These are phyloP conservation scores for Thielaviopsis ethacetica DNA, from an alignment of 2,329 filamentous ascomycete species.

Conservation along the genomic window DNA sequence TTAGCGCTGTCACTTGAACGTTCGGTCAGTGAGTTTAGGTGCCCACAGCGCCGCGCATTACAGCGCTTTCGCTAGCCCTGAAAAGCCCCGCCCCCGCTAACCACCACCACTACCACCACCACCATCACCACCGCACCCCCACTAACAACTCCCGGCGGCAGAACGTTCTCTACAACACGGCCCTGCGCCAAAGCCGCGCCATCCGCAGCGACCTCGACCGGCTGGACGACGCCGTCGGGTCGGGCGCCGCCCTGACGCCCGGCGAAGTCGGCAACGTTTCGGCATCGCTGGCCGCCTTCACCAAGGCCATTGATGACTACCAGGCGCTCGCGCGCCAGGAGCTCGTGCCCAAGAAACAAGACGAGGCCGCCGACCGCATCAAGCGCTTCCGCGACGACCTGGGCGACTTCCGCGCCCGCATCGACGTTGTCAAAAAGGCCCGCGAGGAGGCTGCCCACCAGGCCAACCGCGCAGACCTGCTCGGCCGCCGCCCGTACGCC, in stretches of 20 bases:
- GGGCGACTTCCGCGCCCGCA: slow-evolving; percentile 58
- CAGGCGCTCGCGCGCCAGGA: slow-evolving; percentile 71
- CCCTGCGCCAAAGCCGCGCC: slow-evolving; percentile 67
- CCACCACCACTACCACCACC: too few species aligned
- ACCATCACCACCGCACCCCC: background rate
- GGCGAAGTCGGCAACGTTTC: slow-evolving; percentile 49
- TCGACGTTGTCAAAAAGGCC: slow-evolving; percentile 61
- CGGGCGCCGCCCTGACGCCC: slow-evolving; percentile 44
- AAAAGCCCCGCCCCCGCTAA: too few species aligned
- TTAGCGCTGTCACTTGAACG: too few species aligned
- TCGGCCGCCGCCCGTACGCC: slow-evolving; percentile 66
- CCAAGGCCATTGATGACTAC: slow-evolving; percentile 87
- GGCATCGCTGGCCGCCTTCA: slow-evolving; percentile 63
- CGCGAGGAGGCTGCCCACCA: slow-evolving; percentile 56
- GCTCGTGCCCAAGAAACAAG: slow-evolving; percentile 76
- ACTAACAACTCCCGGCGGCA: background rate
- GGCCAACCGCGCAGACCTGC: slow-evolving; percentile 59
- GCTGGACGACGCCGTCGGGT: slow-evolving; percentile 42
- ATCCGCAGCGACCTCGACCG: slow-evolving; percentile 61
- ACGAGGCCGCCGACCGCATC: slow-evolving; percentile 74
- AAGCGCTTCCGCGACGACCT: slow-evolving; percentile 76
- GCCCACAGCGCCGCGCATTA: too few species aligned
- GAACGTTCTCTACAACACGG: slow-evolving; percentile 77
- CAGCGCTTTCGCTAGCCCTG: too few species aligned
- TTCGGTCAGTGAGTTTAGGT: too few species aligned